phyloP scores from a whole-genome alignment of 768 basidiomycete species.

The Pleurotus giganteus region DNA sequence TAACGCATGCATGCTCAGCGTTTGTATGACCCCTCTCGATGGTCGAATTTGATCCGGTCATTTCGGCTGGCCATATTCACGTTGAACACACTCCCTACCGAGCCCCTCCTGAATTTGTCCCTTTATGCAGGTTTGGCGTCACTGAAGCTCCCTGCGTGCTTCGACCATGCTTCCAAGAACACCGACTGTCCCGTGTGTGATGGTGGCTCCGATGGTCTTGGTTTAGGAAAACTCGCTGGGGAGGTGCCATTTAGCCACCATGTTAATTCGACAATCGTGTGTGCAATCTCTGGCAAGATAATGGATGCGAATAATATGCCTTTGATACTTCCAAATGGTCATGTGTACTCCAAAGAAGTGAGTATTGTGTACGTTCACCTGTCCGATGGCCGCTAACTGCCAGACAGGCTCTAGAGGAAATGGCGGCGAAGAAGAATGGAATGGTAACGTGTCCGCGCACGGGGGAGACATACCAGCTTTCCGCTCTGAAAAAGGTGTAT shows the following conservation, averaged over 20 bases:
- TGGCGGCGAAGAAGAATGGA: constrained; percentile 78
- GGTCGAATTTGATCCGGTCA: constrained; percentile 68
- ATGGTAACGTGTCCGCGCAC: constrained; percentile 85
- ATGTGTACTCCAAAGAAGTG: constrained; percentile 93
- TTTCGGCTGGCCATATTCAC: constrained; percentile 88
- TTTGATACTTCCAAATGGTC: constrained; percentile 86
- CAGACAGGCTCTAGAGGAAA: constrained; percentile 78
- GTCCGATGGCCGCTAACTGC: background rate
- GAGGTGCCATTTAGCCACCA: constrained; percentile 94
- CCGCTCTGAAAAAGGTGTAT: constrained; percentile 81
- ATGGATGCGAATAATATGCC: constrained; percentile 96
- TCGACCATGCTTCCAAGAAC: constrained; percentile 59
- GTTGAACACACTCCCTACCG: constrained; percentile 83
- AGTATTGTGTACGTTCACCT: constrained; percentile 22
- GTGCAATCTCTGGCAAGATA: constrained; percentile 85
- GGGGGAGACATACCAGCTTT: constrained; percentile 58
- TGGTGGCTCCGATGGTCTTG: constrained; percentile 37
- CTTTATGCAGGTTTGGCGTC: constrained; percentile 91
- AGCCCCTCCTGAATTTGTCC: constrained; percentile 83
- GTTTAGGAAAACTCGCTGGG: constrained; percentile 71
- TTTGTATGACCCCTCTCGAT: constrained; percentile 78
- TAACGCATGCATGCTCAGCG: constrained; percentile 43
- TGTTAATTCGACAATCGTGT: constrained; percentile 94
- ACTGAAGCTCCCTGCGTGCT: constrained; percentile 86
- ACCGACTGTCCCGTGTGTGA: constrained; percentile 93